A percentile compares a stretch with the other conserved stretches of the same genome.
Evolutionary conservation across 805 yeast species (phyloP).

Genomic region (Starmerella ratchasimensis): DNA sequence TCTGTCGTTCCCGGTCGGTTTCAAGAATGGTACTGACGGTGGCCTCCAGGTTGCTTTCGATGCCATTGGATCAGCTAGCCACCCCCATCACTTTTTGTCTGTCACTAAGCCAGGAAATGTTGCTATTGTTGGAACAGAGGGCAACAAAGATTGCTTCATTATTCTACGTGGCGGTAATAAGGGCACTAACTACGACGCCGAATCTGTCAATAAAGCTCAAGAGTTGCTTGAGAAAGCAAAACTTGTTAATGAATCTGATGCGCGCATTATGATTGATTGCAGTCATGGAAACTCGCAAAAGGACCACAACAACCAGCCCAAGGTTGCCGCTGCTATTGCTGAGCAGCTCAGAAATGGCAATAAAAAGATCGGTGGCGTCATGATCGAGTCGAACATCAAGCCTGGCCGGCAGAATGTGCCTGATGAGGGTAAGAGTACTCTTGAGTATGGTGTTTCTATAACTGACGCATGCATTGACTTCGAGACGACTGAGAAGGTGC

Average conservation of each 20-base stretch:
- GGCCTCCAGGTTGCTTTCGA: slow-evolving; percentile 86
- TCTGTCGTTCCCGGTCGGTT: slow-evolving; percentile 92
- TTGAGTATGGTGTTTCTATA: slow-evolving; percentile 85
- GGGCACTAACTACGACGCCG: slow-evolving; percentile 80
- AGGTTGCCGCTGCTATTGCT: slow-evolving; percentile 63
- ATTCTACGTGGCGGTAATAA: slow-evolving; percentile 91
- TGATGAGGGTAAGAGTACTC: slow-evolving; percentile 46
- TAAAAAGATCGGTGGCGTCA: slow-evolving; percentile 70
- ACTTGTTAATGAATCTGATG: slow-evolving; percentile 26
- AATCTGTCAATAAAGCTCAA: slow-evolving; percentile 54
- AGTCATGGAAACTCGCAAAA: slow-evolving; percentile 93
- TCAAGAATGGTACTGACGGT: slow-evolving; percentile 97
- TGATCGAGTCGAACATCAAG: slow-evolving; percentile 86
- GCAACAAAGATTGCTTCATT: slow-evolving; percentile 79
- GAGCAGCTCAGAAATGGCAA: slow-evolving; percentile 70
- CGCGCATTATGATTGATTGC: slow-evolving; percentile 90
- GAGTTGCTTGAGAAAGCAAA: slow-evolving; percentile 37
- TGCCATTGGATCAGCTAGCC: slow-evolving; percentile 82
- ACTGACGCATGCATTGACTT: slow-evolving; percentile 97
- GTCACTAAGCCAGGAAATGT: slow-evolving; percentile 95
- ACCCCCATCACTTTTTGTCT: slow-evolving; percentile 85
- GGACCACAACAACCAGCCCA: slow-evolving; percentile 85
- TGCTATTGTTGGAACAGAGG: slow-evolving; percentile 91
- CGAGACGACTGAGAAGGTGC: slow-evolving; percentile 66
- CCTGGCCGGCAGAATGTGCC: slow-evolving; percentile 86